Conservation (phyloP, 805 yeast genomes). For the Kluyveromyces starmeri region DNA sequence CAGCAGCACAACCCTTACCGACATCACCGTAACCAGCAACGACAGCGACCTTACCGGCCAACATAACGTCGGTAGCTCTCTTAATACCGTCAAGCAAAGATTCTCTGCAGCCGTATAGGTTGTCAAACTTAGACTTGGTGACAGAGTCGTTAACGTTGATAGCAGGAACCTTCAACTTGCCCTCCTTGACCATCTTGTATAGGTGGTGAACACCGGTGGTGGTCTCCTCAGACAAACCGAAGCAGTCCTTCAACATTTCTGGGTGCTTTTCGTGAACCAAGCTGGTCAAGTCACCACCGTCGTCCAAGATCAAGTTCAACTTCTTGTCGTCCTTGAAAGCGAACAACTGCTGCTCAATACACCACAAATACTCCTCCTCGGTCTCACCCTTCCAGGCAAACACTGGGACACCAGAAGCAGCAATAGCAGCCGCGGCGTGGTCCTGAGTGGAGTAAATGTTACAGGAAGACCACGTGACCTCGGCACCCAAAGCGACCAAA, state of each 20-base stretch:
- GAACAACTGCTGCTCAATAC: slow-evolving; percentile 97
- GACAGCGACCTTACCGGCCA: slow-evolving; percentile 98
- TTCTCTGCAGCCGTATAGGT: slow-evolving; percentile 99
- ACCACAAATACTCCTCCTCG: slow-evolving; percentile 98
- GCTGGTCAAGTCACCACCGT: slow-evolving; percentile 98
- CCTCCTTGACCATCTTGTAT: slow-evolving; percentile 90
- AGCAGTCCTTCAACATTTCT: slow-evolving; percentile 91
- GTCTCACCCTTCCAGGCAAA: slow-evolving; percentile 99
- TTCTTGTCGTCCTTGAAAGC: slow-evolving; percentile 94
- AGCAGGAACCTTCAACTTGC: slow-evolving; percentile 92
- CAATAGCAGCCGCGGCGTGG: slow-evolving; percentile 99
- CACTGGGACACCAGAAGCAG: slow-evolving; percentile 98
- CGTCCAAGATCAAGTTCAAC: slow-evolving; percentile 95
- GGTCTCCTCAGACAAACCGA: slow-evolving; percentile 97
- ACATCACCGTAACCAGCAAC: slow-evolving; percentile 99
- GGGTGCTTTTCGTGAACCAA: slow-evolving; percentile 97
- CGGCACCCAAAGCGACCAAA: slow-evolving; percentile 95
- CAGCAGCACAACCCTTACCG: slow-evolving; percentile 99
- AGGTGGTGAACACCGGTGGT: slow-evolving; percentile 99
- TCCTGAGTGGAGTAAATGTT: slow-evolving; percentile 99
- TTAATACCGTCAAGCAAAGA: slow-evolving; percentile 97
- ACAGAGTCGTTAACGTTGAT: slow-evolving; percentile 98
- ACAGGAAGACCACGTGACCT: slow-evolving; percentile 99
- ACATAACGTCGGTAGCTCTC: slow-evolving; percentile 99
- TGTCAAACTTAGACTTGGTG: slow-evolving; percentile 98